Conservation (phyloP, 257 asterid species). For the Cordia subcordata region DNA sequence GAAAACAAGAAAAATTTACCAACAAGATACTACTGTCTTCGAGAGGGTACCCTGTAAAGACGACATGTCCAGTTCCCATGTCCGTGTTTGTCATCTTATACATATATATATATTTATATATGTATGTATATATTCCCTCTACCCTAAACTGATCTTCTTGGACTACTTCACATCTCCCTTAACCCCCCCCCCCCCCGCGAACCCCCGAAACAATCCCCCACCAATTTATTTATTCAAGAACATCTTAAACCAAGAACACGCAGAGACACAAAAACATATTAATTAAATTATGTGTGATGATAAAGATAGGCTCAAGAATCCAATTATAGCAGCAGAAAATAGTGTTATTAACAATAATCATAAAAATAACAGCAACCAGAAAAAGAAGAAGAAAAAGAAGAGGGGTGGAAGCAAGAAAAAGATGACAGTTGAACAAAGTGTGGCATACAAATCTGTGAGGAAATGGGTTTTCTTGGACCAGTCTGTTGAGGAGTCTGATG, state of each 20-base stretch:
- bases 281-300: conserved; percentile 45
- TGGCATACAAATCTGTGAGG: conserved; percentile 71
- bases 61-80: background rate
- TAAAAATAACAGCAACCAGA: conserved; percentile 3
- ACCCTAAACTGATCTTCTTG: background rate
- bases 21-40: background rate
- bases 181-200: too few relatives aligned
- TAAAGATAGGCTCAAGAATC: conserved; percentile 46
- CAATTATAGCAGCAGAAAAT: conserved; percentile 15
- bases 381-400: conserved; percentile 80
- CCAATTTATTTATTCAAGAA: too few relatives aligned
- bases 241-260: too few relatives aligned
- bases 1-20: background rate
- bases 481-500: conserved; percentile 20
- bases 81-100: too few relatives aligned
- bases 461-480: conserved; percentile 85
- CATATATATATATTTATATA: too few relatives aligned
- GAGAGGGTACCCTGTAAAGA: background rate
- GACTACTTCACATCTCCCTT: background rate
- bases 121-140: background rate
- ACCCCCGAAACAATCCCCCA: too few relatives aligned
- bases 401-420: conserved; percentile 91
- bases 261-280: too few relatives aligned
- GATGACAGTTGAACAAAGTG: conserved; percentile 76
- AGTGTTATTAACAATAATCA: conserved; percentile 12